phyloP scores from a whole-genome alignment of 495 filamentous ascomycete species.

The Penicillium tannophilum region DNA sequence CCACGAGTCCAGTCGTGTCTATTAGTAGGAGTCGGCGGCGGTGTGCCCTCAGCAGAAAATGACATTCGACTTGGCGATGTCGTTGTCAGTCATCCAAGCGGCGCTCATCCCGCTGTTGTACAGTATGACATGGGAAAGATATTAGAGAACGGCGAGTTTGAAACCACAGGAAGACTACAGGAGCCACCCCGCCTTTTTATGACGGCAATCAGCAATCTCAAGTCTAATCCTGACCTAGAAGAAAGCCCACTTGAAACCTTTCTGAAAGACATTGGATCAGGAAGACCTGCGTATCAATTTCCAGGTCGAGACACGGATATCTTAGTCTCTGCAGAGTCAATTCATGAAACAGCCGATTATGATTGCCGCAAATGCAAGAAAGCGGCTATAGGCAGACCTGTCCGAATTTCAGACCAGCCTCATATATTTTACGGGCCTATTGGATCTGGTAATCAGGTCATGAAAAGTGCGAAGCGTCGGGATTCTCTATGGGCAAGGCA shows the following conservation, averaged over 20 bases:
- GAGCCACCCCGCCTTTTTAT: slow-evolving; percentile 27
- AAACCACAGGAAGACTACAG: slow-evolving; percentile 17
- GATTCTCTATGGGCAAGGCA: neutral
- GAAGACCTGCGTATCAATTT: neutral
- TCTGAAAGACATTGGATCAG: neutral
- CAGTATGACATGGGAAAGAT: slow-evolving; percentile 26
- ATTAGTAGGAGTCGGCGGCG: slow-evolving; percentile 27
- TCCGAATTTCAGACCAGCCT: slow-evolving; percentile 1
- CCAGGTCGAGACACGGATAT: neutral
- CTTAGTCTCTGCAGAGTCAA: neutral
- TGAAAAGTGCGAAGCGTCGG: neutral
- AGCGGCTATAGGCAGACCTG: too few relatives aligned
- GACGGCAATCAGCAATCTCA: slow-evolving; percentile 20
- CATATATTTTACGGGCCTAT: slow-evolving; percentile 21
- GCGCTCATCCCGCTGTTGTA: slow-evolving; percentile 15
- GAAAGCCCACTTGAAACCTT: neutral
- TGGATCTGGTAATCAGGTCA: slow-evolving; percentile 20
- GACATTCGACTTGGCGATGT: slow-evolving; percentile 20
- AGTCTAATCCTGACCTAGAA: slow-evolving; percentile 3
- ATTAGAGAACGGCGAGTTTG: slow-evolving; percentile 4
- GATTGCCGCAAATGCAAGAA: too few relatives aligned
- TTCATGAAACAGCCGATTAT: neutral
- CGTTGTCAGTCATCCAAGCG: slow-evolving; percentile 20
- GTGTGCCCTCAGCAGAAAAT: neutral
- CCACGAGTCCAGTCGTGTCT: neutral